Conservation (phyloP, 2,329 filamentous ascomycete species). For the Fusarium camptoceras region DNA sequence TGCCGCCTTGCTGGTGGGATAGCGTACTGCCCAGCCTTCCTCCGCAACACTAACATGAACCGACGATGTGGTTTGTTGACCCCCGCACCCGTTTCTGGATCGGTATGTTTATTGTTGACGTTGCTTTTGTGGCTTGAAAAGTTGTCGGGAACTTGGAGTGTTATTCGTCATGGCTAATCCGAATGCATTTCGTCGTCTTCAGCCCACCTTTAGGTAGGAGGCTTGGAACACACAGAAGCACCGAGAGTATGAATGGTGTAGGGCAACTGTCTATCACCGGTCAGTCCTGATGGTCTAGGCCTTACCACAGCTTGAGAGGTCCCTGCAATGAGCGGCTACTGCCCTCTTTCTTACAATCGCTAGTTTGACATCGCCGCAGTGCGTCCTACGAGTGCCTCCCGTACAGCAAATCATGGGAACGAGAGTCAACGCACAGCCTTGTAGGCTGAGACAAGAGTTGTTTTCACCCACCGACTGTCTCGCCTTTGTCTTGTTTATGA, state of each 20-base stretch:
- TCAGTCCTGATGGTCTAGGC: conserved; percentile 14
- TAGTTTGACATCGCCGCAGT: conserved; percentile 14
- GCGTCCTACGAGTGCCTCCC: conserved; percentile 8
- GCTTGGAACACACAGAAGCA: conserved; percentile 2
- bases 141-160: conserved; percentile 7
- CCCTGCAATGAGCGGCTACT: conserved; percentile 7
- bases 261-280: conserved; percentile 5
- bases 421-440: conserved; percentile 8
- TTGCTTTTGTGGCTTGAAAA: conserved; percentile 27
- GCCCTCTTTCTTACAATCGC: conserved; percentile 7
- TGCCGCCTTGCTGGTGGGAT: not conserved
- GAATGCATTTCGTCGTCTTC: not conserved
- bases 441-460: conserved; percentile 4
- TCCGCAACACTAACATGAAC: conserved; percentile 8
- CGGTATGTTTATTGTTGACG: conserved; percentile 25
- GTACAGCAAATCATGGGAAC: conserved; percentile 1
- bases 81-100: conserved; percentile 22
- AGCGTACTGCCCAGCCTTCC: conserved; percentile 18
- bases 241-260: conserved; percentile 10
- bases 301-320: conserved; percentile 17
- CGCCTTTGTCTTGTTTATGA: not conserved
- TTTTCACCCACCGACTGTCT: conserved; percentile 12
- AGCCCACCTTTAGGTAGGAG: not conserved
- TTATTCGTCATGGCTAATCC: conserved; percentile 1
- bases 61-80: conserved; percentile 21